Conservation (phyloP, 2,329 filamentous ascomycete genomes). For the Claviceps humidiphila region DNA sequence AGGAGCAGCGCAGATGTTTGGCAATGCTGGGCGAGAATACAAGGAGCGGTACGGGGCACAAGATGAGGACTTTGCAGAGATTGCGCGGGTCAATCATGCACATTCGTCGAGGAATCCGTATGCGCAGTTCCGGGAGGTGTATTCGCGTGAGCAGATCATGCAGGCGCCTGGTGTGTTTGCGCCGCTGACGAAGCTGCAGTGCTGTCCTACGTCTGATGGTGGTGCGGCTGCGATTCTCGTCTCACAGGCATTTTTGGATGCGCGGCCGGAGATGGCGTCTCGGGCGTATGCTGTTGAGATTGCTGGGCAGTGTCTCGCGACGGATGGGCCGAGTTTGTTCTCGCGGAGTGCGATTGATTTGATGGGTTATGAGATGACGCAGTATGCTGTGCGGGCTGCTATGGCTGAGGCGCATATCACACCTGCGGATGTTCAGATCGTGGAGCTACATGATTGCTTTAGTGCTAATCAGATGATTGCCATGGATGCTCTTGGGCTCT, state of each 20-base stretch:
- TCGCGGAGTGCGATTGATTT: conserved; percentile 72
- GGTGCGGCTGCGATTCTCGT: conserved; percentile 80
- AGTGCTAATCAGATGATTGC: conserved; percentile 86
- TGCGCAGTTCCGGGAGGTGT: conserved; percentile 92
- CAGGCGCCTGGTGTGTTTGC: conserved; percentile 65
- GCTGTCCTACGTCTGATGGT: conserved; percentile 91
- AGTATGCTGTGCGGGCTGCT: conserved; percentile 56
- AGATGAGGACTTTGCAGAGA: conserved; percentile 82
- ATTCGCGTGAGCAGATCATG: conserved; percentile 72
- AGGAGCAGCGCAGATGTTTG: conserved; percentile 84
- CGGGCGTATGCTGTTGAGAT: conserved; percentile 69
- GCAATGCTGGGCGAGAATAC: conserved; percentile 85
- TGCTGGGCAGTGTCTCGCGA: conserved; percentile 78
- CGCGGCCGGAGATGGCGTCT: conserved; percentile 55
- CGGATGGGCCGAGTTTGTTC: conserved; percentile 70
- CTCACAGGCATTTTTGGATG: conserved; percentile 77
- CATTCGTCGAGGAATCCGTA: conserved; percentile 91
- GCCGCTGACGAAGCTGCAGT: conserved; percentile 94
- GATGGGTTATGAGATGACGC: conserved; percentile 77
- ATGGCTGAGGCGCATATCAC: conserved; percentile 59
- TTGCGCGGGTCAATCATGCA: conserved; percentile 81
- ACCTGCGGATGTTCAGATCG: conserved; percentile 61
- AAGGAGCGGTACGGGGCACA: conserved; percentile 90
- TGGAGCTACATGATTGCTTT: conserved; percentile 95
- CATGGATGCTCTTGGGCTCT: conserved; percentile 74